Evolutionary conservation across 495 filamentous ascomycete genomes (phyloP), one percentile per base, ranked within the genome.

Genomic region (Xylaria acuta): DNA sequence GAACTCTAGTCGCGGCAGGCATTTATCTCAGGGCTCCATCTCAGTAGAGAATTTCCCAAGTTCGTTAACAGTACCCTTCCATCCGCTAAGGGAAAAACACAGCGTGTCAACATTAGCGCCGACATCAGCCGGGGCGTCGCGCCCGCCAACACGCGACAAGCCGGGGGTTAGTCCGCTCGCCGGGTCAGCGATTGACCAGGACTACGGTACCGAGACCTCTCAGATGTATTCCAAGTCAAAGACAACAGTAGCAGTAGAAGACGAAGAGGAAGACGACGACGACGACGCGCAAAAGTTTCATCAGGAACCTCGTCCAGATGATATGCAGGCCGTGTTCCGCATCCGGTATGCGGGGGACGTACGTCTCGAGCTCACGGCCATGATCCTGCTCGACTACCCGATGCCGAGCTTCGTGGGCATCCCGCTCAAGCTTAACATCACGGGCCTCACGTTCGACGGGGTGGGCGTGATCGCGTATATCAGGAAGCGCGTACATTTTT

Each of bases 371-470:
- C 83, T 99, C 25, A 98, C 96, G 18, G 94, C 96, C 0, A 94
- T 97, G 78, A 94, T 99, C 51, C 85, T 98, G 25, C 92, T 99
- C 38, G 96, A 99, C 82, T 99, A 98, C 79, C 96, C 96, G 0
- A 97, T 98, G 92, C 94, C 94, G 14, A 94, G 91, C 81, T 99
- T 99, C 75, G 96, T 97, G 12, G 93, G 94, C 1, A 92, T 99
- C 22, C 96, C 96, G 0, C 84, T 98, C 16, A 92, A 93, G 75
- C 86, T 99, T 3, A 95, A 95, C 73, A 94, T 99, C 74, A 98
- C 96, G 1, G 96, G 97, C 0, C 80, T 98, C 54, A 94, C 92
- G 18, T 98, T 99, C 76, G 94, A 99, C 82, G 96, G 96, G 0
- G 91, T 98, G 2, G 96, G 94, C 0, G 91, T 98, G 41, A 79